Base-by-base conservation (phyloP, 139 green algal genomes). In the Chlorella sp. region DNA sequence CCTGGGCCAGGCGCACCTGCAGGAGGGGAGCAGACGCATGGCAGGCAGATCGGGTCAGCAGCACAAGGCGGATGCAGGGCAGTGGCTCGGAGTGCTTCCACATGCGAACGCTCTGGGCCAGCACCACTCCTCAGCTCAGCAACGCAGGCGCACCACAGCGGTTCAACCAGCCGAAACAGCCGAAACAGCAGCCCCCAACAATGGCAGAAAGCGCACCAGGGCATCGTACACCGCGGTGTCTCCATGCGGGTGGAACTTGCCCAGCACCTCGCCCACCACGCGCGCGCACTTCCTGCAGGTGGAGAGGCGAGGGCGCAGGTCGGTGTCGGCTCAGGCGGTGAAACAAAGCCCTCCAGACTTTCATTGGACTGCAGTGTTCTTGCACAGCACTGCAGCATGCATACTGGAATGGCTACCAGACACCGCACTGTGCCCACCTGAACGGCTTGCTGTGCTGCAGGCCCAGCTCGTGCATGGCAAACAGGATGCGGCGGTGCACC, bases 241-340 rank as follows among this genome's bases (percentile, higher is more conserved):
- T 36, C 96, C 96, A 86, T 99, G 96, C 0, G 97, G 97, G 87
- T 99, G 97, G 85, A 96, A 99, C 89, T 99, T 99, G 43, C 97
- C 97, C 84, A 99, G 91, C 81, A 99, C 97, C 88, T 99, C 97
- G 32, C 97, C 97, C 41, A 99, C 97, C 48, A 99, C 97, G 7
- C 97, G 90, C 11, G 97, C 97, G 83, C 95, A 98, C 90, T 98
- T 98, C 32, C 90, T 92, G 90, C n/a, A 19, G 8, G 46, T 20
- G 13, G 5, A 28, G 40, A 20, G 46, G 73, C 2, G 44, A 43
- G 5, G 3, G 64, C 17, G 9, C 56, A 65, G 56, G 56, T 3
- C 56, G 7, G 56, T 65, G 7, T 20, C n/a, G n/a, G n/a, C n/a
- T n/a, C n/a, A n/a, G n/a, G n/a, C n/a, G n/a, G n/a, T n/a, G n/a